Evolutionary conservation across 345 rosid species (phyloP), one percentile per base, ranked within the genome.

Genomic region (Garcia nutans): DNA sequence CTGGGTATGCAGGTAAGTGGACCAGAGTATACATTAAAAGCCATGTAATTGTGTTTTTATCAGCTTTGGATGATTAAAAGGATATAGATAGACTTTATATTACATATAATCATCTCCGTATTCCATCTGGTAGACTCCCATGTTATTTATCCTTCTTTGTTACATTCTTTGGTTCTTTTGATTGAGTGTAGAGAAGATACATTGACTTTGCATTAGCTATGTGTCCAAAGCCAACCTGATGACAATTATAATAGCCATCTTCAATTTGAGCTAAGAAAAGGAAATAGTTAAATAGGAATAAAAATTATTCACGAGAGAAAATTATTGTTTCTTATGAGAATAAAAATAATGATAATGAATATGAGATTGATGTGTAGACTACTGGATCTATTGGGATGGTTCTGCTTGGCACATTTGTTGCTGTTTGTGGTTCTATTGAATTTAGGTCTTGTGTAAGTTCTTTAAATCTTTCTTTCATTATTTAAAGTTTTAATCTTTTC

Each of bases 401-500:
- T 80, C 71, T 92, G 76, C 74, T 91, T 5, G 83, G 93, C 85
- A 90, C 97, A 76, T 86, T 83, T 71, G 93, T 92, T 73, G 94
- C 97, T 62, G 94, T 94, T 10, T 90, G 90, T 80, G 97, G 96
- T 67, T 92, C 98, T 62, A 89, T 94, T 73, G 94, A 88, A 70
- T 91, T 94, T 41, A 97, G 98, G 33, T 88, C 93, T 52, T 94
- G 98, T 83, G 98, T 94, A 87, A 90, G 98, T 88, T 66, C 70
- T 41, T 15, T 42, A 54, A 54, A 17, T n/a, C 5, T 37, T 54
- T 17, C 19, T 54, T 54, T 17, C 31, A 15, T 17, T 16, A 17
- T 12, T 16, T 2, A 2, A 12, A 52, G 16, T 26, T 74, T 59
- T 50, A 50, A 66, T 37, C 44, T 66, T 33, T 26, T 33, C 11